Percentiles rank a stretch among this genome's conserved stretches.
phyloP scores from a whole-genome alignment of 495 filamentous ascomycete species.

The Delitschia confertaspora region DNA sequence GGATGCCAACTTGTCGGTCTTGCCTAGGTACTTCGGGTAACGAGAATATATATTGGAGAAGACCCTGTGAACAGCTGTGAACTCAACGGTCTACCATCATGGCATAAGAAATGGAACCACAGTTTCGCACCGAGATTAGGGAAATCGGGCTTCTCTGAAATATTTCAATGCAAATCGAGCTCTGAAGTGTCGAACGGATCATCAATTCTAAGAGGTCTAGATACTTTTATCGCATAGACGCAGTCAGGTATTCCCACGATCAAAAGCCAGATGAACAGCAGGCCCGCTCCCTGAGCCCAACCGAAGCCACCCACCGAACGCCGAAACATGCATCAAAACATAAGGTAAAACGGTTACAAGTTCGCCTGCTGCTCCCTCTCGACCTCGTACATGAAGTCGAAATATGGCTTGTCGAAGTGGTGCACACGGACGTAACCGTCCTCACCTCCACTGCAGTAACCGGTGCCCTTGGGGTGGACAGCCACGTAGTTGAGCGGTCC shows the following conservation, averaged over 20 bases:
- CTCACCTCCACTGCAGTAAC: slow-evolving; percentile 91
- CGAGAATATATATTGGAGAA: no score
- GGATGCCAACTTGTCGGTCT: no score
- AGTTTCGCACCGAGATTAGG: no score
- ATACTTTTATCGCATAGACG: neutral
- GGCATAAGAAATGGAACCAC: no score
- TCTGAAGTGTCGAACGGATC: neutral
- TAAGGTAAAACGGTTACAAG: slow-evolving; percentile 12
- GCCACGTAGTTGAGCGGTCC: slow-evolving; percentile 87
- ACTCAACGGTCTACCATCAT: no score
- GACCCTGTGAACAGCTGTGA: no score
- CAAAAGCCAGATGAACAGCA: neutral
- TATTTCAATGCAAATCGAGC: no score
- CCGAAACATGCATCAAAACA: slow-evolving; percentile 18
- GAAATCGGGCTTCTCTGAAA: no score
- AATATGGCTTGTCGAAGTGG: slow-evolving; percentile 96
- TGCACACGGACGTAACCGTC: slow-evolving; percentile 98
- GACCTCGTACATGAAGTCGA: slow-evolving; percentile 97
- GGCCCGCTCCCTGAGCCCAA: neutral
- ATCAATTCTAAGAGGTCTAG: neutral
- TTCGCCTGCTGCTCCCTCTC: slow-evolving; percentile 50
- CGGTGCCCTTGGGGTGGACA: slow-evolving; percentile 77
- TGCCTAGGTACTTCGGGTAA: no score
- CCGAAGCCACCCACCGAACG: slow-evolving; percentile 9
- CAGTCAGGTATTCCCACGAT: neutral